Conservation (phyloP, 441 rosid genomes). For the Dalechampia spathulata region DNA sequence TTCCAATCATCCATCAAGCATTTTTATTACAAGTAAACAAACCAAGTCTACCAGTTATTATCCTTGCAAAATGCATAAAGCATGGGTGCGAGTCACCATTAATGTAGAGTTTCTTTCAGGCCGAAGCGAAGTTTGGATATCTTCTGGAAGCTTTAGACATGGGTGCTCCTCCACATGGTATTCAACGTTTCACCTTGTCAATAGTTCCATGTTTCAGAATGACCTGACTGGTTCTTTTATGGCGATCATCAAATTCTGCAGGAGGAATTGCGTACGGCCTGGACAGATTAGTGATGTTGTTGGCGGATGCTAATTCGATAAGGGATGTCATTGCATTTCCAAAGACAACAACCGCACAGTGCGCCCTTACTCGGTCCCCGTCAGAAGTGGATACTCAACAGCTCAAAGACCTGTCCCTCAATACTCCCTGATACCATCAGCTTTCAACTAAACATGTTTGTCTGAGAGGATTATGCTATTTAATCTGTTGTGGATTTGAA, state of each 20-base stretch:
- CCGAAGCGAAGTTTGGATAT: slow-evolving; percentile 89
- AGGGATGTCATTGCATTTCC: slow-evolving; percentile 97
- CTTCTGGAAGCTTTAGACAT: slow-evolving; percentile 91
- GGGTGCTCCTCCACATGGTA: slow-evolving; percentile 99
- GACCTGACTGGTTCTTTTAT: background rate
- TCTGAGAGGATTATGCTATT: no score
- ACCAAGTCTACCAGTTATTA: background rate
- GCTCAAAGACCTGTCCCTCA: slow-evolving; percentile 57
- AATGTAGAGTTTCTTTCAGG: slow-evolving; percentile 31
- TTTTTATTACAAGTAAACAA: no score
- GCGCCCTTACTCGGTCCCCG: slow-evolving; percentile 77
- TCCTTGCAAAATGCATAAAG: background rate
- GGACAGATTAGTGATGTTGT: slow-evolving; percentile 87
- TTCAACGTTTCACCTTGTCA: slow-evolving; percentile 1
- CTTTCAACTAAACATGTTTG: no score
- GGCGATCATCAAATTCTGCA: no score
- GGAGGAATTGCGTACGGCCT: slow-evolving; percentile 93
- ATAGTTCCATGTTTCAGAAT: background rate
- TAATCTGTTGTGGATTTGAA: no score
- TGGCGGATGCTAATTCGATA: slow-evolving; percentile 70
- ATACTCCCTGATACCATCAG: slow-evolving; percentile 15
- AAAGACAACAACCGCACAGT: slow-evolving; percentile 85
- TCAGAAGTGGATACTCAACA: slow-evolving; percentile 82
- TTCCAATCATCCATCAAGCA: no score
- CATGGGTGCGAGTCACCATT: no score